Percentiles rank a stretch among this genome's conserved stretches.
Conservation (phyloP, 805 yeast genomes). For the Candida fluviatilis region DNA sequence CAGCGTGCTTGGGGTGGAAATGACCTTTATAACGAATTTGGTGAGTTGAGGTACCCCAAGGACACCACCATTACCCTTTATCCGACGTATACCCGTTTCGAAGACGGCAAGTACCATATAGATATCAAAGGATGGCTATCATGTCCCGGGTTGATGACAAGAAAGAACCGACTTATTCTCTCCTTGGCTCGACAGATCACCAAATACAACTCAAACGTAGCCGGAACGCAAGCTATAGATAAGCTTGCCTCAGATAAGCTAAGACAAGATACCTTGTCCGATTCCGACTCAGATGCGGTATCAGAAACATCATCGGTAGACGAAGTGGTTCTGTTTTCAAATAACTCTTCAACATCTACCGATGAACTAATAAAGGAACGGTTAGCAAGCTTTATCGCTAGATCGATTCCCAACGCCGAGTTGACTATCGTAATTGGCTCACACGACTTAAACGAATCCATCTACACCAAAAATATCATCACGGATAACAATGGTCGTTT, state of each 20-base stretch:
- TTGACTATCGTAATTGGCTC: constrained; percentile 56
- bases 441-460: constrained; percentile 24
- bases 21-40: constrained; percentile 26
- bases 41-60: constrained; percentile 39
- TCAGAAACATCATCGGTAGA: constrained; percentile 14
- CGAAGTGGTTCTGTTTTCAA: constrained; percentile 1
- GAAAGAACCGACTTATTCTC: constrained; percentile 67
- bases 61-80: constrained; percentile 56
- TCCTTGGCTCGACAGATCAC: constrained; percentile 68
- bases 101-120: constrained; percentile 32
- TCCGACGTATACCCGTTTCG: constrained; percentile 34
- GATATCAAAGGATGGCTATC: constrained; percentile 71
- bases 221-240: constrained; percentile 17
- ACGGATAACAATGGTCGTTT: constrained; percentile 73
- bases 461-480: constrained; percentile 25
- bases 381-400: constrained; percentile 65
- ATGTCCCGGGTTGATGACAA: constrained; percentile 63
- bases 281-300: constrained; percentile 16
- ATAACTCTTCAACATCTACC: constrained; percentile 7
- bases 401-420: constrained; percentile 56
- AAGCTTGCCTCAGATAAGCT: constrained; percentile 23
- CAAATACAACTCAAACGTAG: constrained; percentile 26
- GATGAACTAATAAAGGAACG: constrained; percentile 60
- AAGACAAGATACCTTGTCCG: constrained; percentile 20
- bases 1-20: constrained; percentile 21